phyloP scores from a whole-genome alignment of 2,329 filamentous ascomycete genomes.

The Cladosporium sp. region DNA sequence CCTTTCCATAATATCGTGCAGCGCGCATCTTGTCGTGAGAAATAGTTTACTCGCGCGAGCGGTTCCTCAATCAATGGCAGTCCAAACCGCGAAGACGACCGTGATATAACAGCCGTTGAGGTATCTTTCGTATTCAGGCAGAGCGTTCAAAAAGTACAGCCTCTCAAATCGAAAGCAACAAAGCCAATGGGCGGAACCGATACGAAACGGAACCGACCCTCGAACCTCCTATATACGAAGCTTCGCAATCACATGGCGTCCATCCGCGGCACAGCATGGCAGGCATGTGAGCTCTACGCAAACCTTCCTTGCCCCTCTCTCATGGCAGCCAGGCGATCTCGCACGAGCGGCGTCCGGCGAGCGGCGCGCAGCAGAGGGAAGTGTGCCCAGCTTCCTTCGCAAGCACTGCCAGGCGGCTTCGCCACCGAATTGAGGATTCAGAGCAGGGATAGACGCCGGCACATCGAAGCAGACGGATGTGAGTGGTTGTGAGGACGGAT shows the following conservation, averaged over 20 bases:
- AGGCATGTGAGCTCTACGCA: neutral
- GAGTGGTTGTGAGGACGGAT: neutral
- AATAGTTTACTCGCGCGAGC: neutral
- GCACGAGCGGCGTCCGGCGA: neutral
- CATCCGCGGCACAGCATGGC: neutral
- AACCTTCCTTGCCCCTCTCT: constrained; percentile 3
- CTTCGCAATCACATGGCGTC: neutral
- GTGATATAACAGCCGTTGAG: no score
- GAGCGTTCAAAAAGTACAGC: neutral
- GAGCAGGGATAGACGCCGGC: neutral
- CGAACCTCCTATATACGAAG: neutral
- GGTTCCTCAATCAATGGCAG: neutral
- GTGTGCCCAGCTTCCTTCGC: neutral
- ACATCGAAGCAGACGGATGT: neutral
- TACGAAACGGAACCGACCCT: neutral
- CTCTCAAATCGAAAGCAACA: neutral
- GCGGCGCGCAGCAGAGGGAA: neutral
- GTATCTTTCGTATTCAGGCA: no score
- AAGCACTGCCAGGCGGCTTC: neutral
- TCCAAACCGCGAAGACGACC: no score
- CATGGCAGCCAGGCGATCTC: neutral
- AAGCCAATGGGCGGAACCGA: neutral
- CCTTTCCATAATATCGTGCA: constrained; percentile 52
- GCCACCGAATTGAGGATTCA: neutral
- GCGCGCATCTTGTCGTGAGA: constrained; percentile 44